Evolutionary conservation across 768 basidiomycete genomes (phyloP).

Genomic region (Hypholoma fasciculare): DNA sequence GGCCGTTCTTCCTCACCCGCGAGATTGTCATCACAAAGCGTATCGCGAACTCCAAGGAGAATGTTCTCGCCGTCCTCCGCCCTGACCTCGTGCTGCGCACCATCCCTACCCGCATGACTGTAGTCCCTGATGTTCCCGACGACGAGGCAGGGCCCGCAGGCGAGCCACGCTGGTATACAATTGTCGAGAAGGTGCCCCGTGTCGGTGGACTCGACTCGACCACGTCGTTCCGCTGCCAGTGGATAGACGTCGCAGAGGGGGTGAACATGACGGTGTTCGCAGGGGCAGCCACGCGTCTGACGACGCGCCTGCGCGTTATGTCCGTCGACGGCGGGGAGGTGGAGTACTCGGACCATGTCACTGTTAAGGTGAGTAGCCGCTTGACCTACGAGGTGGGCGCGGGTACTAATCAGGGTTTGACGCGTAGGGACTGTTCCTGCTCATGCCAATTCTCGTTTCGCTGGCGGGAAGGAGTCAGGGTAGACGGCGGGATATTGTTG

Average conservation of each 20-base stretch:
- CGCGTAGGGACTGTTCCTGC: constrained; percentile 29
- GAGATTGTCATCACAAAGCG: constrained; percentile 22
- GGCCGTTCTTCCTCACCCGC: constrained; percentile 29
- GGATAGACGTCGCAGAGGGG: constrained; percentile 17
- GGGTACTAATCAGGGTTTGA: not conserved
- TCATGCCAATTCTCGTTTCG: constrained; percentile 33
- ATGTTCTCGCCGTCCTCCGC: constrained; percentile 29
- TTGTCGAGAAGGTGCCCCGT: constrained; percentile 27
- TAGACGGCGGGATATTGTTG: constrained; percentile 25
- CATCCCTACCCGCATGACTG: constrained; percentile 29
- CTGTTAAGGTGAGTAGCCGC: not conserved
- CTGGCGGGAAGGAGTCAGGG: constrained; percentile 29
- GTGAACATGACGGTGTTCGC: constrained; percentile 18
- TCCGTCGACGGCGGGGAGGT: constrained; percentile 22
- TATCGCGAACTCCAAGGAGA: constrained; percentile 18
- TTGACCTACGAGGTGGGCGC: not conserved
- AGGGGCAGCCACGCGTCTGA: constrained; percentile 15
- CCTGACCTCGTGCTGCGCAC: constrained; percentile 26
- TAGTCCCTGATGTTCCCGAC: constrained; percentile 21
- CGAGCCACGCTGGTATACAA: constrained; percentile 21
- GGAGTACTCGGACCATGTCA: constrained; percentile 26
- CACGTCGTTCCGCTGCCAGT: constrained; percentile 23
- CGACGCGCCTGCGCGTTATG: constrained; percentile 13
- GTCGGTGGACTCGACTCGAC: constrained; percentile 23
- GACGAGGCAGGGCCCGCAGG: constrained; percentile 8